Percentiles rank a stretch among this genome's conserved stretches.
Conservation (phyloP, 192 early-diverging fungal genomes). For the Coemansia sp. region DNA sequence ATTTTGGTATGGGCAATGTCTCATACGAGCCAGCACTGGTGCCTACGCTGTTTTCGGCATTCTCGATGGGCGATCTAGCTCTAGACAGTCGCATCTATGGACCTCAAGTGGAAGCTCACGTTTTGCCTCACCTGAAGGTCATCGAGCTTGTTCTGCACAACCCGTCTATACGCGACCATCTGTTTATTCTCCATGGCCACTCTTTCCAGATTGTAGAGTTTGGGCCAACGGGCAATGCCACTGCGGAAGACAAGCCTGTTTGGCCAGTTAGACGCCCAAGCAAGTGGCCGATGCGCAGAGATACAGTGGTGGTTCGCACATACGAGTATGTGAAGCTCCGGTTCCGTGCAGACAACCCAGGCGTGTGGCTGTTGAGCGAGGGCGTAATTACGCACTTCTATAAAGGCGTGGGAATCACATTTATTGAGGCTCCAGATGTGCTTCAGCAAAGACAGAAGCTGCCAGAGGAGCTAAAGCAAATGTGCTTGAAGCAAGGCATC, state of each 20-base stretch:
- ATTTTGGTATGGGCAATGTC: neutral
- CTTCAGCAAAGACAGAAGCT: slow-evolving; percentile 19
- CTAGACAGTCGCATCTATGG: neutral
- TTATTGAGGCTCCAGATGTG: slow-evolving; percentile 69
- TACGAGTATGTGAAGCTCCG: slow-evolving; percentile 61
- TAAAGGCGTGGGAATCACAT: slow-evolving; percentile 63
- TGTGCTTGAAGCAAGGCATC: slow-evolving; percentile 60
- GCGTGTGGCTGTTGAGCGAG: slow-evolving; percentile 78
- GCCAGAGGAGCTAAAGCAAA: slow-evolving; percentile 52
- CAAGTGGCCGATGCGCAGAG: slow-evolving; percentile 59
- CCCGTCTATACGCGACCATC: slow-evolving; percentile 6
- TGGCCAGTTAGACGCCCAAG: no score
- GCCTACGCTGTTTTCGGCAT: neutral
- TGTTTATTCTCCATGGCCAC: slow-evolving; percentile 18
- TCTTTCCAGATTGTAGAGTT: slow-evolving; percentile 19
- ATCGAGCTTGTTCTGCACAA: no score
- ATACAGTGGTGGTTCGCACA: slow-evolving; percentile 62
- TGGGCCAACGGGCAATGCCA: neutral
- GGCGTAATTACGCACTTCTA: slow-evolving; percentile 57
- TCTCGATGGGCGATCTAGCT: neutral
- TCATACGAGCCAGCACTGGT: neutral
- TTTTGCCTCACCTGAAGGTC: no score
- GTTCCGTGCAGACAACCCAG: slow-evolving; percentile 75
- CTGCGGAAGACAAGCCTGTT: neutral
- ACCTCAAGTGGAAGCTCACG: slow-evolving; percentile 1